phyloP scores from a whole-genome alignment of 2,329 filamentous ascomycete species.

The Saccharata proteae region DNA sequence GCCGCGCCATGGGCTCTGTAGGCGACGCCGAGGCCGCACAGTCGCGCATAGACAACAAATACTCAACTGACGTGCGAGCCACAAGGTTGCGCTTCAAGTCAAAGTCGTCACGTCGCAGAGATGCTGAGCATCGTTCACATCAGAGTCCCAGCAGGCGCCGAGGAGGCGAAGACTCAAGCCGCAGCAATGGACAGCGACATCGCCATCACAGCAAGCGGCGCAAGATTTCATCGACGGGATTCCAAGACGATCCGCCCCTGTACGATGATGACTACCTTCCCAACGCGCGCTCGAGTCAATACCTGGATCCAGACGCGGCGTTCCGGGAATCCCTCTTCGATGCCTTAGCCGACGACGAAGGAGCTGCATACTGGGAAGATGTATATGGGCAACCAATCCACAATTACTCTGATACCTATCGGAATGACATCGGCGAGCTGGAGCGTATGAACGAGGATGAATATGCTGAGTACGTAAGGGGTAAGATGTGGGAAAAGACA shows the following conservation, averaged over 20 bases:
- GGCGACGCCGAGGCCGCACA: background rate
- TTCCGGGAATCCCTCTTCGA: slow-evolving; percentile 95
- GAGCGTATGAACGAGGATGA: slow-evolving; percentile 89
- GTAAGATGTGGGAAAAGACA: slow-evolving; percentile 91
- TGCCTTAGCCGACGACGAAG: slow-evolving; percentile 92
- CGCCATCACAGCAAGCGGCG: slow-evolving; percentile 7
- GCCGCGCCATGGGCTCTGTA: slow-evolving; percentile 4
- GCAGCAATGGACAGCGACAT: slow-evolving; percentile 3
- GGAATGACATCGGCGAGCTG: slow-evolving; percentile 42
- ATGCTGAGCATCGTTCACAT: slow-evolving; percentile 10
- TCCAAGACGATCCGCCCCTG: slow-evolving; percentile 20
- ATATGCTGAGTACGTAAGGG: slow-evolving; percentile 74
- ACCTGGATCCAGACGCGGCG: slow-evolving; percentile 56
- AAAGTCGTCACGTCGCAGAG: slow-evolving; percentile 16
- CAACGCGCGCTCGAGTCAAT: slow-evolving; percentile 3
- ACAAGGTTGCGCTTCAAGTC: slow-evolving; percentile 29
- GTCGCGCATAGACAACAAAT: slow-evolving; percentile 9
- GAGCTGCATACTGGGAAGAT: slow-evolving; percentile 84
- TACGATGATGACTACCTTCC: slow-evolving; percentile 28
- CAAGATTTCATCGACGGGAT: slow-evolving; percentile 5
- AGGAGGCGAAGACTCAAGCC: background rate
- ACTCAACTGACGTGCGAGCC: slow-evolving; percentile 17
- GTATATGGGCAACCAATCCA: slow-evolving; percentile 97
- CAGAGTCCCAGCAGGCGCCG: slow-evolving; percentile 3
- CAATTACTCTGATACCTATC: slow-evolving; percentile 52